Conservation (phyloP, 2,329 filamentous ascomycete species). For the Tolypocladium nubicola region DNA sequence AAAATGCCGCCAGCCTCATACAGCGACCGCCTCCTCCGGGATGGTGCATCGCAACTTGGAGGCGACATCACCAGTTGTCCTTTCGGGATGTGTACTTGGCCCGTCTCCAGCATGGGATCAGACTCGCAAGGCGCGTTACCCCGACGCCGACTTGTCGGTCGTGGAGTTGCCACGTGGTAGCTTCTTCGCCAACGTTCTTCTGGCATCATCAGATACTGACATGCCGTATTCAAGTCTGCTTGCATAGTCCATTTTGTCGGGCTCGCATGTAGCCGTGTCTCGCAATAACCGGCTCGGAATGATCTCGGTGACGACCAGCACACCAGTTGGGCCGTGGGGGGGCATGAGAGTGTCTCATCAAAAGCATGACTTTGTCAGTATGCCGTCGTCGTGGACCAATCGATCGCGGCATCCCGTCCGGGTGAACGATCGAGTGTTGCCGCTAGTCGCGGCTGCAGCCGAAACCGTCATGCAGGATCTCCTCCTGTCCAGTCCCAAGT, state of each 20-base stretch:
- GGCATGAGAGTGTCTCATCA: not conserved
- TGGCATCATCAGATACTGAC: not conserved
- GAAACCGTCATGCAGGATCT: not conserved
- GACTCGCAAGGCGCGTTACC: not conserved
- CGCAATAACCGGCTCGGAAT: not conserved
- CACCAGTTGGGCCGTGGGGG: not conserved
- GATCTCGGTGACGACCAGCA: not conserved
- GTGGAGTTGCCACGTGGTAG: not conserved
- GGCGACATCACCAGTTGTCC: not conserved
- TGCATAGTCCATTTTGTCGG: not conserved
- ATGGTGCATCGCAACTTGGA: not conserved
- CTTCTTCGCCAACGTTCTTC: not conserved
- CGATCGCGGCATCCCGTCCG: not conserved
- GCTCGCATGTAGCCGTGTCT: not conserved
- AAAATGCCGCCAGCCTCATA: not conserved
- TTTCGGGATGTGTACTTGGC: not conserved
- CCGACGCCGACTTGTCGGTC: not conserved
- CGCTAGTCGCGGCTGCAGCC: not conserved
- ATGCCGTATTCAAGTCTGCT: not conserved
- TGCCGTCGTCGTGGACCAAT: conserved; percentile 1
- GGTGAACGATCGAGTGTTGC: not conserved
- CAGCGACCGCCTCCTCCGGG: not conserved
- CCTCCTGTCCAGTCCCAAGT: not conserved
- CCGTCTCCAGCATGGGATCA: not conserved
- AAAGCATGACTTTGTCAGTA: not conserved